Evolutionary conservation across 2,329 filamentous ascomycete species (phyloP), one percentile per base, ranked within the genome.

Genomic region (Penicillium polonicum): DNA sequence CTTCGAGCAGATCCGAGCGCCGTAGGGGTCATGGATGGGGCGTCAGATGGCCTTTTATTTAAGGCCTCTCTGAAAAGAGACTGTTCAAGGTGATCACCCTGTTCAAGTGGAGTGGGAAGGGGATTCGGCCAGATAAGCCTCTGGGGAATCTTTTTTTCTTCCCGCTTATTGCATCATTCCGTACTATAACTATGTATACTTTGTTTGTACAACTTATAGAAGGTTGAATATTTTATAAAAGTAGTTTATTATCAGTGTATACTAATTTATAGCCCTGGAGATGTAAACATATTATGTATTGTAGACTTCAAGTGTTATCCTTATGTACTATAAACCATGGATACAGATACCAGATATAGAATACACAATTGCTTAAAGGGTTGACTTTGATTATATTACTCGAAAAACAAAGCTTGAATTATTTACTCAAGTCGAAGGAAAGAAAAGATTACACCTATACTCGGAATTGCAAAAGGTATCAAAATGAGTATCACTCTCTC

Each of bases 121-220:
- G 52, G 57, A 63, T 62, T 58, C 60, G 63, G 70, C 66, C 70
- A 72, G 69, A 72, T 72, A 70, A 72, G 65, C 69, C 63, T 59
- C 56, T 61, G 53, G 62, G 54, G 51, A 59, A 58, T 52, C 25
- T 44, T 58, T 60, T 60, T 60, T 58, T 48, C 59, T 53, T 43
- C 50, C 55, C 48, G 48, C 52, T 33, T 31, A 52, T 63, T 63
- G 62, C 56, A 60, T 63, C 59, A 65, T 52, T 27, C 25, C 42
- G n/a, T 36, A 19, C 43, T 29, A 21, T 31, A 50, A 27, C 25
- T 9, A 8, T 27, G 9, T 39, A 39, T 39, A 10, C 17, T 36
- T 13, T n/a, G 15, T 25, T 12, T 27, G 21, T 19, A 29, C 17
- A 50, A 29, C n/a, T 39, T 15, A 19, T 49, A 23, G 25, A 27